Base-by-base conservation (phyloP, 805 yeast species). In the Metschnikowia reukaufii region DNA sequence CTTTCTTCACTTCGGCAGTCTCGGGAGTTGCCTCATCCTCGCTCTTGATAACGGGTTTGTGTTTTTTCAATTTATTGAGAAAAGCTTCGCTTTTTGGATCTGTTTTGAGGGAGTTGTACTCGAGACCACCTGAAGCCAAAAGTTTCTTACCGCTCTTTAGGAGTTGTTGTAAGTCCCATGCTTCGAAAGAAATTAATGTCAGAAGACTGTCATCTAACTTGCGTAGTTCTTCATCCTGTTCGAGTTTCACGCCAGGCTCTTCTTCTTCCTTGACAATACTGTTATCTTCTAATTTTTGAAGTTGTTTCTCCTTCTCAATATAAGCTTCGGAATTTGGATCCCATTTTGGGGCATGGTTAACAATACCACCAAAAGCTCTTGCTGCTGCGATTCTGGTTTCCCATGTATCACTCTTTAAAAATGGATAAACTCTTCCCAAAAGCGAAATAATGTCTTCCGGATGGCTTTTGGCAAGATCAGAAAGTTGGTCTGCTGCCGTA, bases 341-440 rank as follows among this genome's bases (percentile, higher is more conserved):
- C 98, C 98, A 94, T 25, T 73, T 59, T 0, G 78, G 76, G 0
- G 91, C 82, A 64, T 88, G 84, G 36, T 81, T 79, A 3, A 90
- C 92, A 23, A 94, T 90, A 3, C 96, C 96, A 7, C 98, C 98
- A 56, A 94, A 79, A 0, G 99, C 98, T 45, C 89, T 73, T 0
- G 97, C 97, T 1, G 99, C 94, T 1, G 98, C 83, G 1, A 87
- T 84, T 63, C 99, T 78, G 0, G 99, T 91, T 64, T 94, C 99
- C 99, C 99, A 94, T 67, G 84, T 89, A 48, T 74, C 77, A 20
- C 89, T 82, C 59, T 82, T 79, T 48, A 94, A 73, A 63, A 83
- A 94, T 0, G 99, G 98, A 58, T 90, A 88, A 1, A 94, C 96
- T 49, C 98, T 76, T 13, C 96, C 88, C 29, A 94, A 69, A 35